phyloP scores from a whole-genome alignment of 2,329 filamentous ascomycete genomes.

The Raffaelea deltoideospora region DNA sequence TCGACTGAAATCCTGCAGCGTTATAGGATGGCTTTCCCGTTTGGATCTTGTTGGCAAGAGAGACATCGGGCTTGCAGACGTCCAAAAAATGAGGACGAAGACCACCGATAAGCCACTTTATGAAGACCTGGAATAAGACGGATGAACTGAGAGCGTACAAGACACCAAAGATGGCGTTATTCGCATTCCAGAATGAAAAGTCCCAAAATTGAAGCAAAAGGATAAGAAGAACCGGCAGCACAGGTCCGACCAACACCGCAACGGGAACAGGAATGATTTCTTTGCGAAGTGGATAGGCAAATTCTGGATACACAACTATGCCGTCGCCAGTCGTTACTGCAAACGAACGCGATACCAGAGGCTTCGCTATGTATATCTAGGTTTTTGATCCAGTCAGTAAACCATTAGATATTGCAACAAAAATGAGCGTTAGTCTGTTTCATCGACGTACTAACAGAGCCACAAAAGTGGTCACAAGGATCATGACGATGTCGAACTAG shows the following conservation, averaged over 20 bases:
- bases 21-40: slow-evolving; percentile 25
- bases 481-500: slow-evolving; percentile 53
- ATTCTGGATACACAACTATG: slow-evolving; percentile 54
- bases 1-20: slow-evolving; percentile 27
- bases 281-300: slow-evolving; percentile 54
- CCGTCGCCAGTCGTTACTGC: slow-evolving; percentile 50
- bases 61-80: slow-evolving; percentile 49
- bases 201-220: slow-evolving; percentile 52
- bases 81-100: slow-evolving; percentile 57
- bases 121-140: slow-evolving; percentile 61
- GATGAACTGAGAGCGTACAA: slow-evolving; percentile 55
- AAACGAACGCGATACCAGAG: slow-evolving; percentile 54
- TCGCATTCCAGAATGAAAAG: slow-evolving; percentile 53
- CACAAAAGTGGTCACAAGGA: slow-evolving; percentile 22
- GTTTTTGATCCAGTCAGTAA: background rate
- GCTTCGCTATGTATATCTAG: slow-evolving; percentile 47
- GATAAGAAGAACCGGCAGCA: slow-evolving; percentile 50
- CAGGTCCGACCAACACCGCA: slow-evolving; percentile 47
- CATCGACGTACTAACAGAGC: slow-evolving; percentile 33
- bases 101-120: slow-evolving; percentile 63
- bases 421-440: background rate
- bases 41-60: slow-evolving; percentile 20
- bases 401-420: background rate
- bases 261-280: slow-evolving; percentile 60
- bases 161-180: slow-evolving; percentile 56